These are phyloP conservation scores for Arabidopsis arenosa DNA, from an alignment of 345 rosid species.

Conservation along the genomic window DNA sequence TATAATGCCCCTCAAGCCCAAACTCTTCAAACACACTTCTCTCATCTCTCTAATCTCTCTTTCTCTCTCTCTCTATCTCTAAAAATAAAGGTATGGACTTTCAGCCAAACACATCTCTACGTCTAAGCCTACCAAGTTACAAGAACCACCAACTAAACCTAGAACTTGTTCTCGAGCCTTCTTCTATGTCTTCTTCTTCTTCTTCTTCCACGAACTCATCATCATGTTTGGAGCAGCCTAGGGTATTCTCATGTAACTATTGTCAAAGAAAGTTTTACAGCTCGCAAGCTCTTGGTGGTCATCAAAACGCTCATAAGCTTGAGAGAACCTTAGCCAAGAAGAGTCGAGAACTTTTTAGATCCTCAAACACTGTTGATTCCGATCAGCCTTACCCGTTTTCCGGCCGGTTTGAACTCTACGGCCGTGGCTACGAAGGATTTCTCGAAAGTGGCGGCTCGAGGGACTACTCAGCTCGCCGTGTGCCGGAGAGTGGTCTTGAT, in stretches of 20 bases:
- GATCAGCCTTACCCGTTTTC: conserved; percentile 40
- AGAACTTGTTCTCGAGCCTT: conserved; percentile 66
- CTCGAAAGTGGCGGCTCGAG: conserved; percentile 48
- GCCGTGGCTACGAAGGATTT: conserved; percentile 52
- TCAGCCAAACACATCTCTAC: conserved; percentile 74
- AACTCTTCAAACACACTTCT: conserved; percentile 36
- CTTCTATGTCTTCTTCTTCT: conserved; percentile 56
- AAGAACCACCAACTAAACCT: conserved; percentile 61
- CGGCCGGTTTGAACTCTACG: conserved; percentile 48
- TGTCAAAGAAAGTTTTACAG: conserved; percentile 93
- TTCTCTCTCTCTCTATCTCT: not conserved
- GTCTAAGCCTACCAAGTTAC: conserved; percentile 56
- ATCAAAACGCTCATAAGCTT: conserved; percentile 96
- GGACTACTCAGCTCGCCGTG: conserved; percentile 43
- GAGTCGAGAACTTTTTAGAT: conserved; percentile 57
- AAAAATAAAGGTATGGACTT: conserved; percentile 57
- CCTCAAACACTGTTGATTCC: conserved; percentile 32
- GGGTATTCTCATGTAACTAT: conserved; percentile 90
- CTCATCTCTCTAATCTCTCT: conserved; percentile 21
- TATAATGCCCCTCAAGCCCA: conserved; percentile 44
- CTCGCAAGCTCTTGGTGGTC: conserved; percentile 99
- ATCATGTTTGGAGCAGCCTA: conserved; percentile 49
- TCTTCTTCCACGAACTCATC: conserved; percentile 55
- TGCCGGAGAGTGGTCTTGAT: conserved; percentile 53
- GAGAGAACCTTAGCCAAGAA: conserved; percentile 94